phyloP scores from a whole-genome alignment of 768 basidiomycete genomes.

The Boletus edulis region DNA sequence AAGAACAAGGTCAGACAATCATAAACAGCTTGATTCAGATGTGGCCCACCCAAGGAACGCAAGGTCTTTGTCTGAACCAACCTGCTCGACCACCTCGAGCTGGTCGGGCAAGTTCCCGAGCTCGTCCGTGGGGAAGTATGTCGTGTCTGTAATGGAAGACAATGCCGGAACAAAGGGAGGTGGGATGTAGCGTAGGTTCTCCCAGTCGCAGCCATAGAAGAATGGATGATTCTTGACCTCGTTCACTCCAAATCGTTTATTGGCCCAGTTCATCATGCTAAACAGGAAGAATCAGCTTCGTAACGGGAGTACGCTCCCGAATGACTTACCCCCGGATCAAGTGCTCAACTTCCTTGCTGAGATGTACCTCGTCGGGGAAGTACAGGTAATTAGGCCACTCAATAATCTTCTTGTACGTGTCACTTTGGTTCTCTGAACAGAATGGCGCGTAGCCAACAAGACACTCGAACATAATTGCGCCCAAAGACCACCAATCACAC shows the following conservation, averaged over 20 bases:
- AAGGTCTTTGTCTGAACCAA: conserved; percentile 65
- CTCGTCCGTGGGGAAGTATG: conserved; percentile 96
- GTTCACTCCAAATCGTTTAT: conserved; percentile 70
- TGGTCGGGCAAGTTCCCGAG: conserved; percentile 67
- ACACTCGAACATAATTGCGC: conserved; percentile 99
- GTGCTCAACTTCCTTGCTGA: conserved; percentile 90
- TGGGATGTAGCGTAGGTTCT: conserved; percentile 85
- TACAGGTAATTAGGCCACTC: conserved; percentile 90
- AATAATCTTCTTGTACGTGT: conserved; percentile 98
- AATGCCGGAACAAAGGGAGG: conserved; percentile 95
- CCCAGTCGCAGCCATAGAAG: conserved; percentile 96
- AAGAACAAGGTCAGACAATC: background rate
- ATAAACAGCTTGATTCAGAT: background rate
- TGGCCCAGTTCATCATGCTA: conserved; percentile 86
- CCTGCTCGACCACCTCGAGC: conserved; percentile 56
- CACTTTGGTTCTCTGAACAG: conserved; percentile 94
- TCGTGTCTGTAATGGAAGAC: conserved; percentile 89
- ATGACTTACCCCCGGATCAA: conserved; percentile 72
- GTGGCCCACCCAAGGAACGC: conserved; percentile 59
- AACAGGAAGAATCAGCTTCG: conserved; percentile 4
- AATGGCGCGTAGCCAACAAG: conserved; percentile 97
- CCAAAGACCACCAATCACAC: conserved; percentile 99
- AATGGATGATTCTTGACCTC: conserved; percentile 93
- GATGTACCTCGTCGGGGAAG: conserved; percentile 94
- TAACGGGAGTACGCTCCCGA: background rate